Evolutionary conservation across 2,329 filamentous ascomycete genomes (phyloP), one percentile per base, ranked within the genome.

Genomic region (Fusarium devonianum): DNA sequence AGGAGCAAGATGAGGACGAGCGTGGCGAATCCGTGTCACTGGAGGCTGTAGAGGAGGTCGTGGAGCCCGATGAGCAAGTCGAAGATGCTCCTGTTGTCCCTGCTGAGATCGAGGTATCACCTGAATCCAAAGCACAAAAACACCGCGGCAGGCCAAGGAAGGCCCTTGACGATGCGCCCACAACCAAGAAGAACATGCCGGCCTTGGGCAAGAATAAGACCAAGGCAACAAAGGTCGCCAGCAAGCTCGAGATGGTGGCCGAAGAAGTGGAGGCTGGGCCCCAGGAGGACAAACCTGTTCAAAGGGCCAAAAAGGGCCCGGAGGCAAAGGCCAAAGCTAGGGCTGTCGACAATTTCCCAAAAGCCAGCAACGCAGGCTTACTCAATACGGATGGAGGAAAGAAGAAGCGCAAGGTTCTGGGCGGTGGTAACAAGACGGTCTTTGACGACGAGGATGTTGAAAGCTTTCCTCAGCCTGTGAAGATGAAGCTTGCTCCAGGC

Each of bases 351-450:
- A 17, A 30, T 10, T 28, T 38, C 5, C 12, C 35, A 45, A 51
- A 51, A 4, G n/a, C 49, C 38, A 35, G 45, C n/a, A 52, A 52
- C 22, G 50, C 44, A 33, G 52, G 44, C 29, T 49, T 47, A 19
- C 28, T 30, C 18, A 72, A 73, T 57, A 63, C 59, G 21, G 74
- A 79, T 56, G 74, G 70, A 6, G 82, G 78, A 70, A 86, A 83
- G 67, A 90, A 87, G 78, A 92, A 88, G 76, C 83, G 88, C 55
- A 92, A 90, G 71, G 73, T 90, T 5, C 76, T 89, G 2, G 84
- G 86, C 4, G 75, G 73, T 16, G 78, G 80, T 16, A 83, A 81
- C 36, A 83, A 84, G 56, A 89, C 84, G 3, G 68, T 94, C 5
- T 90, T 93, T 49, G 86, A 88, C 7, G 86, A 86, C 4, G 87